These are phyloP conservation scores for Leptodontidium sp. DNA, from an alignment of 2,329 filamentous ascomycete species.

Conservation along the genomic window DNA sequence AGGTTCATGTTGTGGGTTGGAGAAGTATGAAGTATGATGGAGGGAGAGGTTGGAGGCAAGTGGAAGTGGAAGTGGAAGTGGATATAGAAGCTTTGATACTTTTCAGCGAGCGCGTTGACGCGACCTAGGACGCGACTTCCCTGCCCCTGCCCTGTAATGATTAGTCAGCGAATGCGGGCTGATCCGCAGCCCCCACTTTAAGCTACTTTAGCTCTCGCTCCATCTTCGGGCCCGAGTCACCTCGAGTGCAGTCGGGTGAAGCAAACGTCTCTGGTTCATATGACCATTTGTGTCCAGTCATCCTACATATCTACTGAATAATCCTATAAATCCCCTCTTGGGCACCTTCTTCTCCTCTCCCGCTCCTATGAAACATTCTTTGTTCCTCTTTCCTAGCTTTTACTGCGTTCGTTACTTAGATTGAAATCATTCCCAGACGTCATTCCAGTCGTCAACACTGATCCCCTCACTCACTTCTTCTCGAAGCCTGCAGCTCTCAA, in stretches of 20 bases:
- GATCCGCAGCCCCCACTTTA: conserved; percentile 15
- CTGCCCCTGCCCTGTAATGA: neutral
- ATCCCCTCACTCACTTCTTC: neutral
- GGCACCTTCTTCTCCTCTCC: conserved; percentile 1
- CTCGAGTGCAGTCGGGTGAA: neutral
- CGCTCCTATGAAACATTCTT: neutral
- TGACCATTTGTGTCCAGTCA: conserved; percentile 1
- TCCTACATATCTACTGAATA: neutral
- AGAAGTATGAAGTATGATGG: conserved; percentile 17
- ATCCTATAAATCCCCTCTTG: conserved; percentile 1
- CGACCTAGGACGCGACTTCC: neutral
- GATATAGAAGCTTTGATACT: conserved; percentile 10
- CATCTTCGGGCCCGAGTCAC: conserved; percentile 1
- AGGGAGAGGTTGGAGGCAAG: conserved; percentile 19
- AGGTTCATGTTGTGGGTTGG: conserved; percentile 25
- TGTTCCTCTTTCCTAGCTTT: neutral
- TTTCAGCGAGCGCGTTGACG: neutral
- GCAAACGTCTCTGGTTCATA: neutral
- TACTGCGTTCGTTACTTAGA: conserved; percentile 1
- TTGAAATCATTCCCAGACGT: neutral
- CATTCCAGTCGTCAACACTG: neutral
- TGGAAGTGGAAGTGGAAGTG: conserved; percentile 5
- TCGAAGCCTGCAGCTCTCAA: neutral
- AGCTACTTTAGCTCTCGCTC: neutral
- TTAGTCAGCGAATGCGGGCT: neutral